Evolutionary conservation across 225 moss, liverwort and hornwort genomes (phyloP).

Genomic region (Marchantia paleacea): DNA sequence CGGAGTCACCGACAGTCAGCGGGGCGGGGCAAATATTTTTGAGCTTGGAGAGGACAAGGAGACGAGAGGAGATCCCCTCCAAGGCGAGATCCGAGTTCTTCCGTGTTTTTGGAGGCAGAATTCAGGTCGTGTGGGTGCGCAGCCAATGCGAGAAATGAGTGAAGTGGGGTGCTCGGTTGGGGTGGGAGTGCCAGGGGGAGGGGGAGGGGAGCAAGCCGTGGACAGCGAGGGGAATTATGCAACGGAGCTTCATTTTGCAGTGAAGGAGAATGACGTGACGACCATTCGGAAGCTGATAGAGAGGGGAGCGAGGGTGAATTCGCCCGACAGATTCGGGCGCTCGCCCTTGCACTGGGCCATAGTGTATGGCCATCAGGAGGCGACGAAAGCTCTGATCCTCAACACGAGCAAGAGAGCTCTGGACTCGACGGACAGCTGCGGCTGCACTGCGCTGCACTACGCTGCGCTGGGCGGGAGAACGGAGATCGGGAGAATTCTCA

Average conservation of each 20-base stretch:
- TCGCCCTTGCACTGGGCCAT: slow-evolving; percentile 78
- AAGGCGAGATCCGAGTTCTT: too few relatives aligned
- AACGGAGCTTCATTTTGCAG: slow-evolving; percentile 59
- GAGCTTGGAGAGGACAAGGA: too few relatives aligned
- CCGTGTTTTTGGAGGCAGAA: too few relatives aligned
- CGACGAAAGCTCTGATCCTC: slow-evolving; percentile 46
- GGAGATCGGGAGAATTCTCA: slow-evolving; percentile 58
- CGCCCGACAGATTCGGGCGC: slow-evolving; percentile 53
- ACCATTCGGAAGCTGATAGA: slow-evolving; percentile 41
- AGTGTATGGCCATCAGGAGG: slow-evolving; percentile 53
- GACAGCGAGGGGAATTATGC: slow-evolving; percentile 38
- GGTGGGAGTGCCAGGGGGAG: too few relatives aligned
- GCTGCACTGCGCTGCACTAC: slow-evolving; percentile 77
- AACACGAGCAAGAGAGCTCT: slow-evolving; percentile 47
- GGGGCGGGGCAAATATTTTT: too few relatives aligned
- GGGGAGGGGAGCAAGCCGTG: too few relatives aligned
- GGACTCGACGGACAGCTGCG: slow-evolving; percentile 52
- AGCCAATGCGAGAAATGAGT: too few relatives aligned
- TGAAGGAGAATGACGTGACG: slow-evolving; percentile 55
- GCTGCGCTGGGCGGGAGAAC: slow-evolving; percentile 44
- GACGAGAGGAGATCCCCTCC: too few relatives aligned
- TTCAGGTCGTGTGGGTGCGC: too few relatives aligned
- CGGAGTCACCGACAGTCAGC: too few relatives aligned
- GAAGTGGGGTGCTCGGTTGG: too few relatives aligned
- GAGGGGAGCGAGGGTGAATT: slow-evolving; percentile 29